Percentiles rank a stretch among this genome's conserved stretches.
Conservation (phyloP, 345 rosid genomes). For the Erysimum cheiranthoides region DNA sequence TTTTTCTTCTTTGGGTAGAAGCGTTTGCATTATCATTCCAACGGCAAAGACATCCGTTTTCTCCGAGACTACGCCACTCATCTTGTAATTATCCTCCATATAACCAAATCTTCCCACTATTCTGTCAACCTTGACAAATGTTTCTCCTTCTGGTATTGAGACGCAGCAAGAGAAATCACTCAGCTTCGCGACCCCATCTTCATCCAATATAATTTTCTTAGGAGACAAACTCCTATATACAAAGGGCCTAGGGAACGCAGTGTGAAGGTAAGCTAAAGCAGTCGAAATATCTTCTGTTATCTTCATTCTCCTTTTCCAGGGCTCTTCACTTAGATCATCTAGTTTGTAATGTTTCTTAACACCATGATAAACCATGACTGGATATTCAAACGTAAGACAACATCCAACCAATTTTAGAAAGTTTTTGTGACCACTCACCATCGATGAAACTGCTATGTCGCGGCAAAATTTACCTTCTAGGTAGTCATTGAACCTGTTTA, state of each 20-base stretch:
- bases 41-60: neutral
- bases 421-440: neutral
- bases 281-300: no score
- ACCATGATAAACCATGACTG: neutral
- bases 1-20: no score
- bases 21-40: no score
- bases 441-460: neutral
- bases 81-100: neutral
- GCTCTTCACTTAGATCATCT: no score
- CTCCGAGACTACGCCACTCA: neutral
- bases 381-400: neutral
- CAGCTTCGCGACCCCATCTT: no score
- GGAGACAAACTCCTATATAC: neutral
- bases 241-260: neutral
- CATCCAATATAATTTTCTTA: neutral
- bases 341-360: no score
- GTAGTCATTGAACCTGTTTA: fast-evolving
- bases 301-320: no score
- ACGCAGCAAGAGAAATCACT: neutral
- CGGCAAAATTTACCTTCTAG: no score
- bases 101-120: fast-evolving
- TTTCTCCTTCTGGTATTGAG: neutral
- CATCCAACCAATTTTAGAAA: neutral
- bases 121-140: neutral
- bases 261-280: no score